These are phyloP conservation scores for Kluyveromyces marxianus DNA, from an alignment of 1,139 yeast species.

Conservation along the genomic window DNA sequence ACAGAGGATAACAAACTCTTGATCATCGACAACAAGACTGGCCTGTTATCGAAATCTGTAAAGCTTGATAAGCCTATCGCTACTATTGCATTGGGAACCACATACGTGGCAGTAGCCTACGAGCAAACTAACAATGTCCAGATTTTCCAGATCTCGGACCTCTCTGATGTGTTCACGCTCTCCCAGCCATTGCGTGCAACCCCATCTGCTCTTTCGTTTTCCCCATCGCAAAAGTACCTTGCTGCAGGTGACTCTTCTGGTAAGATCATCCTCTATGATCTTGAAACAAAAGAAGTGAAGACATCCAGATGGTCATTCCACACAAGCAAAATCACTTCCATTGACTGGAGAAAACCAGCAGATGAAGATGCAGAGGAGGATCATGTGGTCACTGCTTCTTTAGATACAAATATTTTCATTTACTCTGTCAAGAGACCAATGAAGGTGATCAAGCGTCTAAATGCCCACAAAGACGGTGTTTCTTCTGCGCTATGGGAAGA, in stretches of 20 bases:
- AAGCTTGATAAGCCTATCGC: slow-evolving; percentile 36
- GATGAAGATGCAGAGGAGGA: slow-evolving; percentile 50
- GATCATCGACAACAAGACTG: slow-evolving; percentile 22
- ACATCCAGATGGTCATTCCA: slow-evolving; percentile 97
- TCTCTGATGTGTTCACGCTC: slow-evolving; percentile 18
- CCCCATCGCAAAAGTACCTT: slow-evolving; percentile 59
- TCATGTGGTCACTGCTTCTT: slow-evolving; percentile 67
- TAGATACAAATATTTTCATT: slow-evolving; percentile 73
- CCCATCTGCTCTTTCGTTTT: slow-evolving; percentile 56
- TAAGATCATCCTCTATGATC: slow-evolving; percentile 63
- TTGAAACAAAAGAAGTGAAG: slow-evolving; percentile 47
- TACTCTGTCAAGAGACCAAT: slow-evolving; percentile 76
- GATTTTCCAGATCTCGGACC: slow-evolving; percentile 34
- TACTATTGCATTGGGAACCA: slow-evolving; percentile 36
- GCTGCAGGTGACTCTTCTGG: slow-evolving; percentile 90
- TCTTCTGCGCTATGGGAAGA: slow-evolving; percentile 62
- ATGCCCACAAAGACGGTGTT: slow-evolving; percentile 88
- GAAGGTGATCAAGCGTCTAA: slow-evolving; percentile 61
- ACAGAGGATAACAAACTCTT: slow-evolving; percentile 30
- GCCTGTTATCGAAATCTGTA: slow-evolving; percentile 21
- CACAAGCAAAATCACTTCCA: slow-evolving; percentile 68
- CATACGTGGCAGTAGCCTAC: slow-evolving; percentile 47
- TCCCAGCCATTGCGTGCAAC: slow-evolving; percentile 45
- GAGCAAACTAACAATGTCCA: slow-evolving; percentile 32
- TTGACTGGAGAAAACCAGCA: slow-evolving; percentile 49